These are phyloP conservation scores for Chrysoporthe cubensis DNA, from an alignment of 2,329 filamentous ascomycete genomes.

Conservation along the genomic window DNA sequence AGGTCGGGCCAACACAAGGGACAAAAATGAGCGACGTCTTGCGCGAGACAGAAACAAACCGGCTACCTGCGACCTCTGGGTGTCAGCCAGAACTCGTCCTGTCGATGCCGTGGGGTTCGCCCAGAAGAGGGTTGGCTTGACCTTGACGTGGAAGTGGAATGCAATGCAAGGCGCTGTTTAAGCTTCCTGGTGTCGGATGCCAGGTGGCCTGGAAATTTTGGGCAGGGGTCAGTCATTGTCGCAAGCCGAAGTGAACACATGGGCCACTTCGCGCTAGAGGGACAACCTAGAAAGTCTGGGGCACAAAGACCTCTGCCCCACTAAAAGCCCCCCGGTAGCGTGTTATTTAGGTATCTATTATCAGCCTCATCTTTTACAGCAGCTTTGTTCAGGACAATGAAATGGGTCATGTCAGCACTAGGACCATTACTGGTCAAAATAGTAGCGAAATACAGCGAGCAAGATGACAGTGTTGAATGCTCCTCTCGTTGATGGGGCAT, in stretches of 20 bases:
- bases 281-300: background rate
- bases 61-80: constrained; percentile 16
- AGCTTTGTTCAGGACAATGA: background rate
- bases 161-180: constrained; percentile 8
- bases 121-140: background rate
- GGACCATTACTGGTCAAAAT: constrained; percentile 1
- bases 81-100: background rate
- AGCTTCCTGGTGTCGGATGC: constrained; percentile 21
- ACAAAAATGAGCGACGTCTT: constrained; percentile 13
- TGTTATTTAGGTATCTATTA: background rate
- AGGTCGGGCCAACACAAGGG: constrained; percentile 1
- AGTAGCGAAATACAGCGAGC: background rate
- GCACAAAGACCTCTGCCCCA: background rate
- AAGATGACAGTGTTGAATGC: background rate
- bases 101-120: background rate
- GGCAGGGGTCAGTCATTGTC: constrained; percentile 32
- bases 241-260: constrained; percentile 13
- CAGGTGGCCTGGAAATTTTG: constrained; percentile 41
- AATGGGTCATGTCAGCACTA: background rate
- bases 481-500: too few species aligned
- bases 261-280: constrained; percentile 9
- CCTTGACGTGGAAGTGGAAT: constrained; percentile 3
- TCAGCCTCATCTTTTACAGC: constrained; percentile 12
- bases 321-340: background rate
- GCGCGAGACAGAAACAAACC: constrained; percentile 4